Conservation (phyloP, 2,329 filamentous ascomycete genomes). For the Pseudohalonectria lignicola region DNA sequence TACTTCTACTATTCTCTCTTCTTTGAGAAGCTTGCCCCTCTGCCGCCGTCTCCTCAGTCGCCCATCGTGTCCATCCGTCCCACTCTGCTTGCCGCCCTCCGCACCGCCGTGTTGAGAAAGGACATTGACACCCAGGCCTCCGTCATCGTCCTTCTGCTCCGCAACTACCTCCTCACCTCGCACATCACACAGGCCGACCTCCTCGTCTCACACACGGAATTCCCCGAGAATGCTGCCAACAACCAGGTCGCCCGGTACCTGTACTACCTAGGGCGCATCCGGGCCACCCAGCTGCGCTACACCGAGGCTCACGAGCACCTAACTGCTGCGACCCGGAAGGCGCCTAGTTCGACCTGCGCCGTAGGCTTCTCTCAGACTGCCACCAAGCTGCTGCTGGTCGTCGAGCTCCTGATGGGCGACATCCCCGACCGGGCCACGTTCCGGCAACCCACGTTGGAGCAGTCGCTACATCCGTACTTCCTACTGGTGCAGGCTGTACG, state of each 20-base stretch:
- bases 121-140: conserved; percentile 96
- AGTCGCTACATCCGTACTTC: conserved; percentile 84
- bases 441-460: conserved; percentile 78
- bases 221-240: conserved; percentile 88
- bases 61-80: conserved; percentile 80
- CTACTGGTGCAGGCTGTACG: conserved; percentile 89
- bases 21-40: conserved; percentile 78
- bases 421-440: conserved; percentile 94
- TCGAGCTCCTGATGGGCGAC: conserved; percentile 96
- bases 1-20: conserved; percentile 98
- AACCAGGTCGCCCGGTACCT: conserved; percentile 97
- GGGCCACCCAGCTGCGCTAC: conserved; percentile 92
- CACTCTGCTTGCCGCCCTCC: conserved; percentile 73
- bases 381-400: conserved; percentile 90
- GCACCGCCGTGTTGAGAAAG: conserved; percentile 93
- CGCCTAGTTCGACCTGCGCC: conserved; percentile 78
- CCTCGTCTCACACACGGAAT: conserved; percentile 89
- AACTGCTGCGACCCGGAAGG: conserved; percentile 87
- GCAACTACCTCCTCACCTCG: conserved; percentile 91
- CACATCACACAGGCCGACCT: conserved; percentile 96
- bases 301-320: conserved; percentile 94
- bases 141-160: conserved; percentile 86
- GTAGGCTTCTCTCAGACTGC: conserved; percentile 93
- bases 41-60: conserved; percentile 81
- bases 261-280: conserved; percentile 94